Evolutionary conservation across 2,329 filamentous ascomycete species (phyloP).

Genomic region (Penicillium sumatraense): DNA sequence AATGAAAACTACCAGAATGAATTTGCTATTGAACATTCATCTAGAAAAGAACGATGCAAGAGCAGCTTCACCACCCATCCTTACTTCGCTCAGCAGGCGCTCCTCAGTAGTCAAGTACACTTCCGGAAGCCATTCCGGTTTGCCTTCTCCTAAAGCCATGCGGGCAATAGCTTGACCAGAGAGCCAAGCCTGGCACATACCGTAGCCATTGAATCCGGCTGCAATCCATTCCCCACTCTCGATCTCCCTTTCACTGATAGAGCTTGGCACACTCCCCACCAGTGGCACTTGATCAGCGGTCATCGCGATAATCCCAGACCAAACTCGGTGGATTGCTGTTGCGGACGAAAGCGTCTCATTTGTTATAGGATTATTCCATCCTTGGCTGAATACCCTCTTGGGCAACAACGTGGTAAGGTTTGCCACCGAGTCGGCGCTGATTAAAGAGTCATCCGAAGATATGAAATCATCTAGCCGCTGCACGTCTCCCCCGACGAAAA

Average conservation of each 20-base stretch:
- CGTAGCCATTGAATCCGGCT: constrained; percentile 35
- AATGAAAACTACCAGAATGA: too few relatives aligned
- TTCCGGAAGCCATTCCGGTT: constrained; percentile 6
- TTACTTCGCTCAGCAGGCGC: background rate
- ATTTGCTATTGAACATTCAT: background rate
- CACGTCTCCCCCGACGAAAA: constrained; percentile 21
- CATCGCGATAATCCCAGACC: constrained; percentile 37
- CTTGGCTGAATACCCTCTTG: background rate
- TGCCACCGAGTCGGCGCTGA: constrained; percentile 2
- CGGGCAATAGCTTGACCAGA: constrained; percentile 30
- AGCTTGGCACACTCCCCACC: constrained; percentile 25
- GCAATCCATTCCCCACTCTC: constrained; percentile 34
- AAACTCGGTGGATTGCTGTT: constrained; percentile 25
- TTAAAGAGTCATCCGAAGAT: constrained; percentile 12
- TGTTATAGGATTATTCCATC: background rate
- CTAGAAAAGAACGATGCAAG: background rate
- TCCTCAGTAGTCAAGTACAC: background rate
- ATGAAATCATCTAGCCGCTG: constrained; percentile 20
- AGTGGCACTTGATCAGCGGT: constrained; percentile 31
- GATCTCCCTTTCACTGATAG: constrained; percentile 13
- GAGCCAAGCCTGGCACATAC: constrained; percentile 36
- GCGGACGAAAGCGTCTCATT: background rate
- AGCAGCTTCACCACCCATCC: background rate
- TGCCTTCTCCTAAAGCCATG: constrained; percentile 20
- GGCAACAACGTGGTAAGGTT: background rate